Conservation (phyloP, 192 early-diverging fungal genomes). For the Mortierella hygrophila region DNA sequence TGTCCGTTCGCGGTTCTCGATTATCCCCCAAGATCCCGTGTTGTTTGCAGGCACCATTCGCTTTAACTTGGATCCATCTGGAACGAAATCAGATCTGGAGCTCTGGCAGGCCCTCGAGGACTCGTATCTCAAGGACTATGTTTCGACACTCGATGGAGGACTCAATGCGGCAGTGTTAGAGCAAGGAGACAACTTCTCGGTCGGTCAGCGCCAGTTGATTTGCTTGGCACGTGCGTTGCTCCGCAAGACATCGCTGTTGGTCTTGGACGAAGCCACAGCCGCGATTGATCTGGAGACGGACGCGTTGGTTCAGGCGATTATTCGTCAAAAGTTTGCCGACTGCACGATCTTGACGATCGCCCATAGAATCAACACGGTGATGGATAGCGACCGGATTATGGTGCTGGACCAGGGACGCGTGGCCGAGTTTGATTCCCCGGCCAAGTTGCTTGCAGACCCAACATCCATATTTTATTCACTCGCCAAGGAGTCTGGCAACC, state of each 20-base stretch:
- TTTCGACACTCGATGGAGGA: conserved; percentile 71
- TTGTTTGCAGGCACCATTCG: conserved; percentile 69
- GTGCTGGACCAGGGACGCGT: conserved; percentile 80
- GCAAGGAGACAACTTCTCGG: conserved; percentile 86
- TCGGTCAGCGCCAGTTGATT: conserved; percentile 81
- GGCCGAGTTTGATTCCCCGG: conserved; percentile 51
- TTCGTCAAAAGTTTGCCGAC: conserved; percentile 53
- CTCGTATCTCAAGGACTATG: conserved; percentile 73
- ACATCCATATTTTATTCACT: conserved; percentile 60
- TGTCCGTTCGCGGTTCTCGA: conserved; percentile 69
- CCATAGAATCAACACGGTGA: conserved; percentile 64
- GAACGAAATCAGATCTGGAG: conserved; percentile 59
- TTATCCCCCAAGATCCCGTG: conserved; percentile 82
- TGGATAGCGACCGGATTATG: conserved; percentile 78
- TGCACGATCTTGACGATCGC: conserved; percentile 72
- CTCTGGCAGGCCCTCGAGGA: conserved; percentile 79
- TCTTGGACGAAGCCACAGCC: conserved; percentile 73
- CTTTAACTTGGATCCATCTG: conserved; percentile 71
- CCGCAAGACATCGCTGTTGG: conserved; percentile 57
- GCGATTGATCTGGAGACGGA: conserved; percentile 59
- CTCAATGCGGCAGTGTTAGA: conserved; percentile 81
- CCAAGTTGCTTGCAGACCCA: conserved; percentile 28
- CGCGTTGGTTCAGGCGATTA: conserved; percentile 55
- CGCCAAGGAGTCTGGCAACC: conserved; percentile 61
- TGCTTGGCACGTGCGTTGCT: conserved; percentile 79